These are phyloP conservation scores for Cyclocybe aegerita DNA, from an alignment of 768 basidiomycete genomes.

Conservation along the genomic window DNA sequence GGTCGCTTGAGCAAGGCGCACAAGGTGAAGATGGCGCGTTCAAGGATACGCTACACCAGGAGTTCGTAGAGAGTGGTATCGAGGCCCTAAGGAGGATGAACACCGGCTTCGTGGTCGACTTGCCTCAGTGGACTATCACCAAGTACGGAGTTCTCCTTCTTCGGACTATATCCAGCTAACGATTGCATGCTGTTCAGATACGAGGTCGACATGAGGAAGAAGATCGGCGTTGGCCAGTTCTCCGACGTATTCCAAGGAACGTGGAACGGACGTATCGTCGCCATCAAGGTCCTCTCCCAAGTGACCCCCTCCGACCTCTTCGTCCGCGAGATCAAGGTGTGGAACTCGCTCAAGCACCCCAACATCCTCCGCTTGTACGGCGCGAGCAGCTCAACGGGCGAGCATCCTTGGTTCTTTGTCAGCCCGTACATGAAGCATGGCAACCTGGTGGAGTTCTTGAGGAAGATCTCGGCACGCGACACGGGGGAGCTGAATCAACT, in stretches of 20 bases:
- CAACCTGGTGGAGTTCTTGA: constrained; percentile 58
- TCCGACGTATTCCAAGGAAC: constrained; percentile 70
- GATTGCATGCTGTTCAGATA: constrained; percentile 37
- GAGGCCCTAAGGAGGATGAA: constrained; percentile 66
- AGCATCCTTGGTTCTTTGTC: constrained; percentile 74
- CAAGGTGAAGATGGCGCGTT: constrained; percentile 5
- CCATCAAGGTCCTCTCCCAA: constrained; percentile 69
- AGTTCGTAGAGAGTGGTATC: constrained; percentile 67
- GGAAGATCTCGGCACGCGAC: constrained; percentile 26
- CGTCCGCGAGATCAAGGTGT: constrained; percentile 63
- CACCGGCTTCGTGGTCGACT: constrained; percentile 28
- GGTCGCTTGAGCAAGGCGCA: constrained; percentile 48
- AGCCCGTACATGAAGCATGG: constrained; percentile 69
- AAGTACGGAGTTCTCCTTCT: constrained; percentile 30
- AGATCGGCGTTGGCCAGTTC: constrained; percentile 71
- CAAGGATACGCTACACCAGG: constrained; percentile 53
- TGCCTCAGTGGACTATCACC: constrained; percentile 77
- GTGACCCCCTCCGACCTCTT: constrained; percentile 62
- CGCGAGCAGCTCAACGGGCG: constrained; percentile 65
- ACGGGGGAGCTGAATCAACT: neutral
- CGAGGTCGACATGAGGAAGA: constrained; percentile 64
- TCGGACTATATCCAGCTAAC: neutral
- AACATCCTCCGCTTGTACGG: constrained; percentile 73
- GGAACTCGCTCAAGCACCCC: constrained; percentile 63
- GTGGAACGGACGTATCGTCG: constrained; percentile 64